Percentiles rank a stretch among this genome's conserved stretches.
Evolutionary conservation across 805 yeast genomes (phyloP).

Genomic region (Sungouiozyma intestinalis): DNA sequence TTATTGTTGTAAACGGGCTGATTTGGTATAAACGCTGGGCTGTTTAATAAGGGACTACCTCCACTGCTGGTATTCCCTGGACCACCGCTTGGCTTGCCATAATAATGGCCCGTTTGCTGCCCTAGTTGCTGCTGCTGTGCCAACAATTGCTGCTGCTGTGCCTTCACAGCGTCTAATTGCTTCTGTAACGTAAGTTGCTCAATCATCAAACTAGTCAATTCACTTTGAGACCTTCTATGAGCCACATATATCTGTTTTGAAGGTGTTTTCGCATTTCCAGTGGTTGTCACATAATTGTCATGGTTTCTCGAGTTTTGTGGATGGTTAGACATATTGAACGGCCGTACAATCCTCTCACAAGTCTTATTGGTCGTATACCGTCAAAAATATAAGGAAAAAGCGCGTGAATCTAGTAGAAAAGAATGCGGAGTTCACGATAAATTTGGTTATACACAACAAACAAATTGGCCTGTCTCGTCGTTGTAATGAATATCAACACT

Average conservation of each 20-base stretch:
- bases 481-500: too few relatives aligned
- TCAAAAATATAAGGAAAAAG: too few relatives aligned
- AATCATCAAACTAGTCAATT: constrained; percentile 82
- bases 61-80: constrained; percentile 5
- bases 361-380: too few relatives aligned
- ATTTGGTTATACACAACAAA: too few relatives aligned
- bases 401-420: too few relatives aligned
- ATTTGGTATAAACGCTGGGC: constrained; percentile 11
- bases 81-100: constrained; percentile 4
- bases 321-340: background rate
- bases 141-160: constrained; percentile 75
- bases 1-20: constrained; percentile 19
- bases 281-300: constrained; percentile 19
- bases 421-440: too few relatives aligned
- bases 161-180: constrained; percentile 84
- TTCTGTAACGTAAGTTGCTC: constrained; percentile 84
- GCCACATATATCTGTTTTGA: constrained; percentile 78
- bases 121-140: constrained; percentile 33
- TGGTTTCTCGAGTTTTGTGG: constrained; percentile 5
- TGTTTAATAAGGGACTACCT: constrained; percentile 8
- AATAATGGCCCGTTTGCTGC: constrained; percentile 47
- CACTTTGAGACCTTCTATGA: constrained; percentile 95
- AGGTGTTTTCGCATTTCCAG: constrained; percentile 30
- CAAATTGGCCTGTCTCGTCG: too few relatives aligned
- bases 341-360: too few relatives aligned